Evolutionary conservation across 805 yeast species (phyloP).

Genomic region (Hanseniaspora mollemarum): DNA sequence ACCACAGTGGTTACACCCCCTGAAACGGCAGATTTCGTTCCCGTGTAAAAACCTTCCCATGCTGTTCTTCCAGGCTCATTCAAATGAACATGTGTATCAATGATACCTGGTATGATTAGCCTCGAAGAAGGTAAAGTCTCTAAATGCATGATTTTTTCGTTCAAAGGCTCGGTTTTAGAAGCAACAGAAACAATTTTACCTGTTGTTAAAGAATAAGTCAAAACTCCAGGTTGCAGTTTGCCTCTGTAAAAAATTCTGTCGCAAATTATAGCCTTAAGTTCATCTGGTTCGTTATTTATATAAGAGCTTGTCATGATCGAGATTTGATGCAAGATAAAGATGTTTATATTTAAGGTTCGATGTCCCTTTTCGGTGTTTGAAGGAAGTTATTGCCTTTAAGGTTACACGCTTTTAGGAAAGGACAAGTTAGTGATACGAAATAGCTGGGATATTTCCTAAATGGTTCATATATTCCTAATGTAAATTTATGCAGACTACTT

Average conservation of each 20-base stretch:
- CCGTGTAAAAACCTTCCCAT: conserved; percentile 98
- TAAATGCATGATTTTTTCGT: conserved; percentile 30
- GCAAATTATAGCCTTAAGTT: conserved; percentile 45
- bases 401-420: too few relatives aligned
- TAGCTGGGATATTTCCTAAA: too few relatives aligned
- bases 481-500: too few relatives aligned
- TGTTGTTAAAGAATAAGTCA: conserved; percentile 44
- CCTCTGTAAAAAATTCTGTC: conserved; percentile 43
- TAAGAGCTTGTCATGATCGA: not conserved
- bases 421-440: too few relatives aligned
- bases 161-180: conserved; percentile 30
- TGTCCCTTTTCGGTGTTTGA: too few relatives aligned
- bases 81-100: conserved; percentile 86
- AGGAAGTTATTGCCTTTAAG: too few relatives aligned
- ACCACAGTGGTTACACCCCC: conserved; percentile 95
- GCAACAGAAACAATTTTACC: conserved; percentile 49
- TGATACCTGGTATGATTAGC: conserved; percentile 75
- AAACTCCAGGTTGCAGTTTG: conserved; percentile 45
- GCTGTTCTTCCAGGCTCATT: conserved; percentile 98
- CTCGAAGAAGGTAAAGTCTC: conserved; percentile 41
- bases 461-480: too few relatives aligned
- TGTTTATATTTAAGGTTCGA: not conserved
- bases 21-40: conserved; percentile 85
- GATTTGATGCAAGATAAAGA: not conserved
- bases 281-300: not conserved